Base-by-base conservation (phyloP, 2,329 filamentous ascomycete species). In the Verticillium isaacii region DNA sequence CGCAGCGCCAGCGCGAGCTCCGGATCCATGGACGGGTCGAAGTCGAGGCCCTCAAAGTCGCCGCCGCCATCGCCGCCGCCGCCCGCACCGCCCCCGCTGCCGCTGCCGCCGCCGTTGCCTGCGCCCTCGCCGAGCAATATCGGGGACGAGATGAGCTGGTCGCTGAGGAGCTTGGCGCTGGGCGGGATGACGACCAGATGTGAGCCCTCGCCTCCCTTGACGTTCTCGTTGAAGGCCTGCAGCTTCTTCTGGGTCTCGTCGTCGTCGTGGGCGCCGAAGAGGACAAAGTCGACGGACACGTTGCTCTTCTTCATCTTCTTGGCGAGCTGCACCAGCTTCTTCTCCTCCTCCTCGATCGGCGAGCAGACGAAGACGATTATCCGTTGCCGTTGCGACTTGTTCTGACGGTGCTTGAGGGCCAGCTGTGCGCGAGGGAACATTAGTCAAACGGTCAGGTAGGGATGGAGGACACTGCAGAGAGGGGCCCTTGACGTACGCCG, bases 281-380 rank as follows among this genome's bases (percentile, higher is more conserved):
- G 87, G 64, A 99, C 86, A 72, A 99, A 94, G 76, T 99, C 95
- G 72, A 99, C 91, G 64, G 89, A 91, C 64, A 97, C 91, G 72
- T 91, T 94, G 77, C 89, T 90, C 85, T 99, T 99, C 87, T 98
- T 98, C 93, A 98, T 96, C 81, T 95, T 96, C 82, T 95, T 96
- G 55, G 95, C 93, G 34, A 99, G 85, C 73, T 92, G 91, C 65
- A 93, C 85, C 58, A 99, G 86, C 60, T 90, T 87, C 80, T 95
- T 95, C 76, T 97, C 91, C 66, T 92, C 89, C 73, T 99, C 95
- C 65, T 88, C 85, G 72, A 98, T 89, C 32, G 93, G 91, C 52
- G 93, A 97, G 84, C 95, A 99, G 66, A 93, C 90, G 77, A 99
- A 97, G 64, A 96, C 93, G 77, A 99, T 90, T 82, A 99, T 96